phyloP scores from a whole-genome alignment of 169 alveolate genomes.

The Plasmodium gonderi region DNA sequence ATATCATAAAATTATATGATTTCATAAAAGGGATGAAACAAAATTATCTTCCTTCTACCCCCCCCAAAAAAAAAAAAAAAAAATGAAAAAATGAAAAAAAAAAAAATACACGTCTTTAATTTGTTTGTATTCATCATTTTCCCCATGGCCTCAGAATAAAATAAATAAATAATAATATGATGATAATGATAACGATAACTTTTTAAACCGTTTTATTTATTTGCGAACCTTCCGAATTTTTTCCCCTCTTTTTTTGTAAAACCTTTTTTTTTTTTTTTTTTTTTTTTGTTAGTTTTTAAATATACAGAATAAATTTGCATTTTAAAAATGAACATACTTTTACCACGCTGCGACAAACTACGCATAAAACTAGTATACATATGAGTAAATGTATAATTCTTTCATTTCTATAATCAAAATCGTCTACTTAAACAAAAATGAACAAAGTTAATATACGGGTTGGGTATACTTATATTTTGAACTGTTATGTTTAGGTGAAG shows the following conservation, averaged over 20 bases:
- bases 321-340: neutral
- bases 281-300: constrained; percentile 50
- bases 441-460: too few relatives aligned
- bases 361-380: too few relatives aligned
- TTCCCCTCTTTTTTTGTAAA: constrained; percentile 18
- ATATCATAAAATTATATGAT: neutral
- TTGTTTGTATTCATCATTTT: neutral
- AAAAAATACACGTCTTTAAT: constrained; percentile 5
- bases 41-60: too few relatives aligned
- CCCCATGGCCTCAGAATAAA: too few relatives aligned
- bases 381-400: too few relatives aligned
- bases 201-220: constrained; percentile 18
- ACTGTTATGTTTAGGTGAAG: too few relatives aligned
- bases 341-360: neutral
- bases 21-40: neutral
- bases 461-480: too few relatives aligned
- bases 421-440: too few relatives aligned
- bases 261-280: constrained; percentile 25
- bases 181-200: neutral
- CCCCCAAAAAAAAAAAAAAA: too few relatives aligned
- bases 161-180: too few relatives aligned
- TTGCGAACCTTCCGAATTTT: neutral
- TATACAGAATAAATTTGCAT: constrained; percentile 37
- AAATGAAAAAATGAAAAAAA: too few relatives aligned
- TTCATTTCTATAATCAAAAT: too few relatives aligned